These are phyloP conservation scores for Beauveria medogensis DNA, from an alignment of 2,329 filamentous ascomycete genomes.

Conservation along the genomic window DNA sequence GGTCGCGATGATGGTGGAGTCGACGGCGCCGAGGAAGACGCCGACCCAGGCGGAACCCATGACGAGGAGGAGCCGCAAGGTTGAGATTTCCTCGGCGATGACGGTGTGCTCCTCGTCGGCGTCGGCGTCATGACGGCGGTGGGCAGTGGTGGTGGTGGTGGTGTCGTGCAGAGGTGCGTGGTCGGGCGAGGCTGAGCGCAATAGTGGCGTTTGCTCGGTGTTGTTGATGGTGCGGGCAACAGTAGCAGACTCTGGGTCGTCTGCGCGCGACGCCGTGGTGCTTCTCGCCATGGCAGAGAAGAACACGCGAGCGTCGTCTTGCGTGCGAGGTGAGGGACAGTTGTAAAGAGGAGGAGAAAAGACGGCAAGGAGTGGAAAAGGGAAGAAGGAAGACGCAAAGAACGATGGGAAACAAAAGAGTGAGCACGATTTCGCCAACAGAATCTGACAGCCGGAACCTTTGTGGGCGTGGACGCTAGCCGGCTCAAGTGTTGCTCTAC, in stretches of 20 bases:
- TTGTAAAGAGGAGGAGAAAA: not conserved
- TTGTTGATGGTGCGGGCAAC: not conserved
- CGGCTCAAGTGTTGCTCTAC: too few species aligned
- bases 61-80: conserved; percentile 42
- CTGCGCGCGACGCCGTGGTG: not conserved
- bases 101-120: conserved; percentile 22
- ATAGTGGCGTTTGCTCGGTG: conserved; percentile 1
- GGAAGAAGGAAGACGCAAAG: too few species aligned
- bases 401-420: too few species aligned
- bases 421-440: too few species aligned
- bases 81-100: conserved; percentile 40
- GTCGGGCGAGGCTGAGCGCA: not conserved
- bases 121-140: not conserved
- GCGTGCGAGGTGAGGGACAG: too few species aligned
- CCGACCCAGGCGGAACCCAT: conserved; percentile 50
- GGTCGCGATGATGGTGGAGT: conserved; percentile 79
- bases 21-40: conserved; percentile 57
- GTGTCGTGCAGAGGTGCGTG: not conserved
- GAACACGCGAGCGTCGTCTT: not conserved
- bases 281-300: not conserved
- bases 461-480: too few species aligned
- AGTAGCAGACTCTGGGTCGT: not conserved
- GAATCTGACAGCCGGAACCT: too few species aligned
- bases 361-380: too few species aligned
- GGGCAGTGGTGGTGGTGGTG: not conserved